These are phyloP conservation scores for Lagenidium giganteum DNA, from an alignment of 352 stramenopile genomes.

Conservation along the genomic window DNA sequence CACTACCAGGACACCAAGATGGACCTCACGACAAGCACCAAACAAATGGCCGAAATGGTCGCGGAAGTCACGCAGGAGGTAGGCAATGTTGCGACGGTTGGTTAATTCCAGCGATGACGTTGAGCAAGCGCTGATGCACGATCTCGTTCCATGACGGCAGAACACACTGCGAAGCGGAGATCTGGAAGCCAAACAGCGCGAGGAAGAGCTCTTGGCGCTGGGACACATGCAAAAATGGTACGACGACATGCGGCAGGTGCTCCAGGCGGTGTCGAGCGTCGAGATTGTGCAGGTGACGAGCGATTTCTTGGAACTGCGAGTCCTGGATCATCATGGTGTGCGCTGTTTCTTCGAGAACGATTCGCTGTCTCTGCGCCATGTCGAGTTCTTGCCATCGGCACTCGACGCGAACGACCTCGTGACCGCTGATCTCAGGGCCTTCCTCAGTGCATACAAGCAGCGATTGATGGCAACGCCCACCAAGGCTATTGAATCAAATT, in stretches of 20 bases:
- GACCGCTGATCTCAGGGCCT: no score
- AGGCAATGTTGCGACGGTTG: background rate
- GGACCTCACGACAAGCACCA: slow-evolving; percentile 62
- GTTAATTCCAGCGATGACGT: background rate
- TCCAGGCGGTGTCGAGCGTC: slow-evolving; percentile 45
- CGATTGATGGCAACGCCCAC: no score
- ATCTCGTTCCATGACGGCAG: slow-evolving; percentile 10
- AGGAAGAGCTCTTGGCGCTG: slow-evolving; percentile 64
- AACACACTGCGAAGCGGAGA: slow-evolving; percentile 69
- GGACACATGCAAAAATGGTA: slow-evolving; percentile 77
- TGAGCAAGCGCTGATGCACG: background rate
- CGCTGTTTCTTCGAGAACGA: slow-evolving; percentile 65
- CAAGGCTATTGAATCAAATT: no score
- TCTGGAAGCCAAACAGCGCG: slow-evolving; percentile 61
- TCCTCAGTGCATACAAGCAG: no score
- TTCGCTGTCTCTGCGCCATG: no score
- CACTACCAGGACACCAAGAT: slow-evolving; percentile 54
- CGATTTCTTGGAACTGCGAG: slow-evolving; percentile 54
- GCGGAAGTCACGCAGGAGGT: slow-evolving; percentile 51
- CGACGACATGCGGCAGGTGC: slow-evolving; percentile 47
- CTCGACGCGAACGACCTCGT: no score
- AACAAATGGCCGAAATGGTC: slow-evolving; percentile 53
- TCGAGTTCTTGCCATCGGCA: no score
- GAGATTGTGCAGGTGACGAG: slow-evolving; percentile 49
- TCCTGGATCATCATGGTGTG: slow-evolving; percentile 45